A percentile compares a stretch with the other conserved stretches of the same genome.
These are phyloP conservation scores for Tulasnella sp. DNA, from an alignment of 768 basidiomycete species.

Conservation along the genomic window DNA sequence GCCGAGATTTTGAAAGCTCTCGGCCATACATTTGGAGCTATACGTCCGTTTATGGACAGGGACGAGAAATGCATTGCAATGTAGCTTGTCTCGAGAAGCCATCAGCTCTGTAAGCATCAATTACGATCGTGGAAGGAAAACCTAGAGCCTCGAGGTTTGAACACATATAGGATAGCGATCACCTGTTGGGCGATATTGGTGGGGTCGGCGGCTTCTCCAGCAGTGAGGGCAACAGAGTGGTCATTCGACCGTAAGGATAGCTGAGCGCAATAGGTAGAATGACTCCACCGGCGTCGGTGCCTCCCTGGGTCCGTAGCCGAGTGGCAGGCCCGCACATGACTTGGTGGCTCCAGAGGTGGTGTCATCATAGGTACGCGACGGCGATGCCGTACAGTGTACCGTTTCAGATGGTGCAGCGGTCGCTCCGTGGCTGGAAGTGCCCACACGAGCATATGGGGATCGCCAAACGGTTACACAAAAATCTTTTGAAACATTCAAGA, in stretches of 20 bases:
- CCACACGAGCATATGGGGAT: slow-evolving; percentile 1
- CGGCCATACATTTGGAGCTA: not conserved
- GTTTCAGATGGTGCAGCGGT: not conserved
- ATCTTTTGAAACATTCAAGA: not conserved
- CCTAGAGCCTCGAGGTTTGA: not conserved
- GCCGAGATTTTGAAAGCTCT: not conserved
- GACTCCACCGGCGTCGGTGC: not conserved
- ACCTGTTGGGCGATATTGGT: too few species aligned
- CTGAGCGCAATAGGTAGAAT: not conserved
- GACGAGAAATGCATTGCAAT: not conserved
- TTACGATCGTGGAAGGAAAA: not conserved
- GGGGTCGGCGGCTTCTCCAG: too few species aligned
- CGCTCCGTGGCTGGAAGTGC: not conserved
- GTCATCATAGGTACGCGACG: slow-evolving; percentile 1
- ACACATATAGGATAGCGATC: too few species aligned
- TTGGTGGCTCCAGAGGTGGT: not conserved
- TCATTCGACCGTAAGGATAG: not conserved
- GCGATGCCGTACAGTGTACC: not conserved
- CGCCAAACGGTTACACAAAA: not conserved
- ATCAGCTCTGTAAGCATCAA: not conserved
- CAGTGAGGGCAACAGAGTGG: not conserved
- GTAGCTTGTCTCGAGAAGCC: slow-evolving; percentile 3
- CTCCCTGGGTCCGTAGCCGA: not conserved
- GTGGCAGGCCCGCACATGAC: not conserved
- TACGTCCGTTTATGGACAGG: not conserved